Base-by-base conservation (phyloP, 345 rosid genomes). In the Heritiera littoralis region DNA sequence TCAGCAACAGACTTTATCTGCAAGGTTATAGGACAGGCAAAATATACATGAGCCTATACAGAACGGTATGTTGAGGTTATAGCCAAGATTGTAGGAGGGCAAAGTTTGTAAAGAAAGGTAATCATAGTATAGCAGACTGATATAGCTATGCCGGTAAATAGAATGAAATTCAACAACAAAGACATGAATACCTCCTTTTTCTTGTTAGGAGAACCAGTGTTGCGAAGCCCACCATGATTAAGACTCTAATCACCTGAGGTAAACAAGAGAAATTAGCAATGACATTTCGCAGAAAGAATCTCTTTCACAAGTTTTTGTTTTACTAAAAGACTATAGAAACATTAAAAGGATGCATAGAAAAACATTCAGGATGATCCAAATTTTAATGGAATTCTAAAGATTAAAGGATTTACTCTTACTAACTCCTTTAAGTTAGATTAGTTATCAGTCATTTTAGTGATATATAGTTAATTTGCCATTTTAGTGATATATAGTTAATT, bases 161-260 rank as follows among this genome's bases (percentile, higher is more conserved):
- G 67, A n/a, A 45, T 32, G 61, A 67, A 52, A 63, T 54, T 63
- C 13, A 52, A 77, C 71, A 13, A 60, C 9, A 41, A 38, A 48
- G n/a, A 20, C 48, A 59, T 48, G 61, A 35, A 70, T 81, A 89
- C 92, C 90, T 77, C 80, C 80, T 79, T 81, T 86, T 85, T 81
- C 94, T 87, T 7, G 92, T 88, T 70, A 89, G 78, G 73, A 89
- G 61, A 85, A 91, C 91, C 66, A 89, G 88, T 45, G 89, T 59
- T 59, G 89, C 92, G 80, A 23, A 23, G 88, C 92, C 92, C n/a
- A 88, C 85, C 86, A 88, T 89, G 84, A 88, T 86, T 58, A 82
- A 86, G 55, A 77, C 80, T 76, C 77, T 89, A 83, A 87, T 63
- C 76, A 84, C 85, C 92, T 91, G 75, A 69, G 32, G 60, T 9